Evolutionary conservation across 2,329 filamentous ascomycete species (phyloP).

Genomic region (Paecilomyces fulvus): DNA sequence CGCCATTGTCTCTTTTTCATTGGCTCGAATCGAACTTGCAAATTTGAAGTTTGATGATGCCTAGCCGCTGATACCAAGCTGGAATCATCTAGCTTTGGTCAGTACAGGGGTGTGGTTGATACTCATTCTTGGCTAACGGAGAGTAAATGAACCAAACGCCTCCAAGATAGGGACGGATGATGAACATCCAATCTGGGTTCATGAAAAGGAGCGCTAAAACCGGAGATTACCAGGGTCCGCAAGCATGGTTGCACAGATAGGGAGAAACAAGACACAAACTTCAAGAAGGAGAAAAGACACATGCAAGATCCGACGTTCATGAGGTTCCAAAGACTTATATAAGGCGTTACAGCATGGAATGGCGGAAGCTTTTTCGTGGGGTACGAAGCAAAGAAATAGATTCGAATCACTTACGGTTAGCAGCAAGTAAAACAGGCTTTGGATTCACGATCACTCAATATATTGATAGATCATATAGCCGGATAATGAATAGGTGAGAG

Average conservation of each 20-base stretch:
- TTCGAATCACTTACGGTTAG: background rate
- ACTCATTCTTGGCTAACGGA: background rate
- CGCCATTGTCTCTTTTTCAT: slow-evolving; percentile 23
- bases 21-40: slow-evolving; percentile 8
- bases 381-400: background rate
- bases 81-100: background rate
- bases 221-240: background rate
- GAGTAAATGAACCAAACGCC: background rate
- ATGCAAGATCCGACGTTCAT: background rate
- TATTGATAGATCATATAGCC: background rate
- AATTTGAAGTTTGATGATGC: background rate
- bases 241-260: background rate
- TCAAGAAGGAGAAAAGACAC: background rate
- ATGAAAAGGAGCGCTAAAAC: background rate
- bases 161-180: background rate
- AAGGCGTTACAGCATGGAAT: background rate
- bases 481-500: background rate
- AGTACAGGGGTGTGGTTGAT: background rate
- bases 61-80: background rate
- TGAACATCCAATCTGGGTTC: background rate
- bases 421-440: background rate
- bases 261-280: background rate
- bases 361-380: background rate
- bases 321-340: background rate
- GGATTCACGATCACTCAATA: background rate